Conservation (phyloP, 1,284 basidiomycete species). For the Inonotus obliquus region DNA sequence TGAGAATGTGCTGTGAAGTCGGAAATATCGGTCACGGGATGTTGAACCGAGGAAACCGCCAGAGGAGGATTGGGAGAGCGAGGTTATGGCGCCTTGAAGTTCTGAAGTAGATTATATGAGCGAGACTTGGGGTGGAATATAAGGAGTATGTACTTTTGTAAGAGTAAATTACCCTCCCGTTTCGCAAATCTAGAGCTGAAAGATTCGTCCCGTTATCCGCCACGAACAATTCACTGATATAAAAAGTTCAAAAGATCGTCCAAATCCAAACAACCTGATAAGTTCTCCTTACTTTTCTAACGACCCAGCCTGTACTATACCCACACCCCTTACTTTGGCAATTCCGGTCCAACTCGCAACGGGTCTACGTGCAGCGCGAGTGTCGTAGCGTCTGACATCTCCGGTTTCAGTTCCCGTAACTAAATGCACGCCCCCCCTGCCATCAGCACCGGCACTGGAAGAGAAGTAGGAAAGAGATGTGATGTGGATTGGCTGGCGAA, state of each 20-base stretch:
- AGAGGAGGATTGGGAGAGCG: conserved; percentile 48
- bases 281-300: conserved; percentile 60
- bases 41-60: conserved; percentile 48
- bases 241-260: neutral
- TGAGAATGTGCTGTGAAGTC: conserved; percentile 66
- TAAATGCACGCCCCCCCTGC: conserved; percentile 41
- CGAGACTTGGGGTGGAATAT: neutral
- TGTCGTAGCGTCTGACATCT: conserved; percentile 77
- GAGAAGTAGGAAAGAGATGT: conserved; percentile 58
- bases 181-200: conserved; percentile 71
- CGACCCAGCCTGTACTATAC: conserved; percentile 53
- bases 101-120: conserved; percentile 35
- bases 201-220: conserved; percentile 70
- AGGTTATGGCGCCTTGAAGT: conserved; percentile 63
- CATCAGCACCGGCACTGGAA: conserved; percentile 26
- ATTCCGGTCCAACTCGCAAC: conserved; percentile 62
- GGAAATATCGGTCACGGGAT: conserved; percentile 64
- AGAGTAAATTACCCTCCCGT: conserved; percentile 63
- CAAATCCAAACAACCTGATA: neutral
- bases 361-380: conserved; percentile 65
- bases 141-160: conserved; percentile 57
- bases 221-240: conserved; percentile 67
- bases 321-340: conserved; percentile 64
- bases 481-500: conserved; percentile 81
- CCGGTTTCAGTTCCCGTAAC: conserved; percentile 76